Evolutionary conservation across 75 land plant genomes (phyloP).

Genomic region (Picea sitchensis): DNA sequence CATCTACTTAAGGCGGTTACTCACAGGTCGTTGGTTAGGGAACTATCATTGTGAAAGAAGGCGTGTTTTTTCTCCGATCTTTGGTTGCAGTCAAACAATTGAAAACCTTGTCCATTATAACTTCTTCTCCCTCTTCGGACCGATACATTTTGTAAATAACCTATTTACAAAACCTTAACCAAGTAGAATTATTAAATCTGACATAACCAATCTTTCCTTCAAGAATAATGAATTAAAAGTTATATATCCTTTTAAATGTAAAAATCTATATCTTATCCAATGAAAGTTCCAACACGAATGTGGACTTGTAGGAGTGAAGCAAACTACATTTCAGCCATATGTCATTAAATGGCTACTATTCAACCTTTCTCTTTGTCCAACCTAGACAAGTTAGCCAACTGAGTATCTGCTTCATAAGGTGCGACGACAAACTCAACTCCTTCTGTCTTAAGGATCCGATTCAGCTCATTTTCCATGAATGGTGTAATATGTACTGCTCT

Average conservation of each 20-base stretch:
- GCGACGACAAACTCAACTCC: slow-evolving; percentile 75
- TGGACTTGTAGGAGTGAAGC: slow-evolving; percentile 1
- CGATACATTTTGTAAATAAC: slow-evolving; percentile 80
- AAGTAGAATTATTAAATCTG: not conserved
- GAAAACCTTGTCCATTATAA: slow-evolving; percentile 42
- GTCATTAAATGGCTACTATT: slow-evolving; percentile 62
- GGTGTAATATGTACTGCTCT: not conserved
- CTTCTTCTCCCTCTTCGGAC: slow-evolving; percentile 80
- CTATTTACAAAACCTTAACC: slow-evolving; percentile 25
- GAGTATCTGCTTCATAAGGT: slow-evolving; percentile 98
- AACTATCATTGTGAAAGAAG: no score
- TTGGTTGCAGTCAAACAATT: not conserved
- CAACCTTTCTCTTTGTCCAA: slow-evolving; percentile 55
- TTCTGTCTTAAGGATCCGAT: slow-evolving; percentile 61
- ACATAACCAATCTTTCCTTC: not conserved
- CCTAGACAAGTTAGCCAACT: slow-evolving; percentile 64
- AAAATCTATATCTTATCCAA: not conserved
- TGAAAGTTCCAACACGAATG: not conserved
- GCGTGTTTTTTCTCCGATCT: no score
- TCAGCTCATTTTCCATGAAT: not conserved
- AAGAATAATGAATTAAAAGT: not conserved
- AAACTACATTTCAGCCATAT: slow-evolving; percentile 65
- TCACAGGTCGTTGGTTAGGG: no score
- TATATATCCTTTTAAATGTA: not conserved
- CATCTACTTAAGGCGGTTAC: no score